Base-by-base conservation (phyloP, 2,329 filamentous ascomycete species). In the Alternaria sp. region DNA sequence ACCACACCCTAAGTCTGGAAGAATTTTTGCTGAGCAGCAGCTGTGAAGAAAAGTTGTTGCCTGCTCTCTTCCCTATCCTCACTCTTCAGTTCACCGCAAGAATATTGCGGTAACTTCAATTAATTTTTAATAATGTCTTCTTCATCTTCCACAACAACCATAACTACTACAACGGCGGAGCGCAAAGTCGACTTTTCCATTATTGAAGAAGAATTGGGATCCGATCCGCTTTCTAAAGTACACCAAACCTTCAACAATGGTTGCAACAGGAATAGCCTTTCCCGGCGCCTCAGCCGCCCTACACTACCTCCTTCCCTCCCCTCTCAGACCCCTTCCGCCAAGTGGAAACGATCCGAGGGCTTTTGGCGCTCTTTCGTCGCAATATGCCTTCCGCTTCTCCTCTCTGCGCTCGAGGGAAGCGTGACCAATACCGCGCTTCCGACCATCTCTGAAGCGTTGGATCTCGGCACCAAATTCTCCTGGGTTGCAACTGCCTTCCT, bases 381-480 rank as follows among this genome's bases (percentile, higher is more conserved):
- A 1, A 70, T 76, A 20, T 77, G 73, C 55, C 60, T 76, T n/a
- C 57, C 57, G 16, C 44, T 59, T 12, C 51, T 57, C 1, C 69
- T 80, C 36, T 60, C 56, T 16, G 56, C 56, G 16, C 67, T 82
- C 3, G 80, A 81, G 22, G 76, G 71, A 7, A 78, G 78, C 40
- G 73, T 82, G 22, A 75, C 76, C 3, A 78, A 79, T 7, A 83
- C 80, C 2, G 80, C 80, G 0, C 60, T 82, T 10, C 81, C 81
- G 0, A 78, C 77, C 2, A 83, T 83, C 11, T 71, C 73, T 0
- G 63, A 69, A 4, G 62, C 68, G 0, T 65, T 76, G 20, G 50
- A 71, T 40, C 63, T 74, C 1, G 67, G 68, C 7, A 72, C 68
- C 2, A 68, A 58, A 14, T 77, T 71, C 53, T 67, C 62, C 3